Percentiles rank a stretch among this genome's conserved stretches.
These are phyloP conservation scores for Vicia sativa DNA, from an alignment of 306 rosid species.

Conservation along the genomic window DNA sequence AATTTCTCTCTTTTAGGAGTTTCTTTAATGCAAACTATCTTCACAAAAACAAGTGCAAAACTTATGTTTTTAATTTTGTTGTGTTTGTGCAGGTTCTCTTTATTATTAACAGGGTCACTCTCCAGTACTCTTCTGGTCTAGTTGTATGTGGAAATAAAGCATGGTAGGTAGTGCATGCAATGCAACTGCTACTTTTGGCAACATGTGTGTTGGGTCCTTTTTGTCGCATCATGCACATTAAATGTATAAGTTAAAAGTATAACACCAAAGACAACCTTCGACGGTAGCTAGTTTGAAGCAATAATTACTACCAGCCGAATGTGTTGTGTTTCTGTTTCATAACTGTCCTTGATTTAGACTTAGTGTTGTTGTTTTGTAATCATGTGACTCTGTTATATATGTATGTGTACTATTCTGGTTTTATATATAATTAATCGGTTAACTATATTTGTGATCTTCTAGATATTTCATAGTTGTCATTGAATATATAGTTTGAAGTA, in stretches of 20 bases:
- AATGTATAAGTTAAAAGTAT: too few relatives aligned
- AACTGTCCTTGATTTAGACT: background rate
- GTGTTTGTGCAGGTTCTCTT: conserved; percentile 69
- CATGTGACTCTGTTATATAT: conserved; percentile 20
- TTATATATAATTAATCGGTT: background rate
- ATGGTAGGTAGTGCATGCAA: conserved; percentile 25
- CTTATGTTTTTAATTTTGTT: too few relatives aligned
- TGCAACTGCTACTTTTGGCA: conserved; percentile 15
- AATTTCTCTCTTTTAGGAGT: too few relatives aligned
- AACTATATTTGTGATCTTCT: too few relatives aligned
- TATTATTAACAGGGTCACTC: conserved; percentile 56
- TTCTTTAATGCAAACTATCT: too few relatives aligned
- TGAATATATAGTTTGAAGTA: too few relatives aligned
- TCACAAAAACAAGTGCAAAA: too few relatives aligned
- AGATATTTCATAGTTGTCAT: too few relatives aligned
- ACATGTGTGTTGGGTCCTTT: conserved; percentile 42
- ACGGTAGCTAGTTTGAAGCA: conserved; percentile 24
- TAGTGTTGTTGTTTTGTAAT: conserved; percentile 19
- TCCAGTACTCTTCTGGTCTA: conserved; percentile 3
- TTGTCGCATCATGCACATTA: conserved; percentile 39
- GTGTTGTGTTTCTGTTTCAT: conserved; percentile 14
- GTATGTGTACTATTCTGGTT: conserved; percentile 27
- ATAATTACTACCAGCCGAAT: conserved; percentile 16
- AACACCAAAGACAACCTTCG: conserved; percentile 28
- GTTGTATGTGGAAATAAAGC: conserved; percentile 38